Conservation (phyloP, 164 flowering plant species). For the Vitis riparia region DNA sequence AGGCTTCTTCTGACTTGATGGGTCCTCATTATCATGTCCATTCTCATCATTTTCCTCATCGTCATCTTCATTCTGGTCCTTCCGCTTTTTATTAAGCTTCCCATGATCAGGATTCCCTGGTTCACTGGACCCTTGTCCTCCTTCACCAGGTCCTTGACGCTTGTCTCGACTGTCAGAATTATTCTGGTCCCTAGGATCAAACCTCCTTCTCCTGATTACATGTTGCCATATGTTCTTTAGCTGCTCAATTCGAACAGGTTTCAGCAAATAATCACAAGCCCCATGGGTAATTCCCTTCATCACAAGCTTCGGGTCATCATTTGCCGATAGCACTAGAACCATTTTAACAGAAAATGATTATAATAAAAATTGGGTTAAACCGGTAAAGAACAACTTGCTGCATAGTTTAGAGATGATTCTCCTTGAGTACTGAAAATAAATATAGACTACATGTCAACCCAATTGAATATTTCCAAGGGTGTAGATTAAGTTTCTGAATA, state of each 20-base stretch:
- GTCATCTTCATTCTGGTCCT: constrained; percentile 69
- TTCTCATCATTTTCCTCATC: constrained; percentile 60
- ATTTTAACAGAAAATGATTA: neutral
- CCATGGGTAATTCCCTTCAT: constrained; percentile 65
- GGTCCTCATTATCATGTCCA: constrained; percentile 58
- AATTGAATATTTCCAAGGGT: too few relatives aligned
- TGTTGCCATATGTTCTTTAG: constrained; percentile 63
- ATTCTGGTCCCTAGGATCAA: constrained; percentile 37
- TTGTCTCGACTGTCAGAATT: constrained; percentile 29
- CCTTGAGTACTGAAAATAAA: too few relatives aligned
- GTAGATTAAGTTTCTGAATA: too few relatives aligned
- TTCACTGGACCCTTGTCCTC: constrained; percentile 22
- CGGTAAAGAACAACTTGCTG: too few relatives aligned
- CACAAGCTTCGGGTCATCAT: constrained; percentile 50
- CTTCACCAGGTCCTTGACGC: constrained; percentile 31
- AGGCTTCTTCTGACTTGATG: constrained; percentile 73
- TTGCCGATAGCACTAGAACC: constrained; percentile 41
- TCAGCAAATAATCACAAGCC: constrained; percentile 58
- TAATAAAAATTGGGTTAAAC: too few relatives aligned
- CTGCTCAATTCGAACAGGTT: constrained; percentile 56
- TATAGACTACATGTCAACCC: too few relatives aligned
- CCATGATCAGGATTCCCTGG: constrained; percentile 37
- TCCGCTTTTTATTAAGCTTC: constrained; percentile 58
- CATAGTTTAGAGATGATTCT: too few relatives aligned
- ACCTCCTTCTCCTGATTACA: constrained; percentile 48